Evolutionary conservation across 192 early-diverging fungal genomes (phyloP).

Genomic region (Podila verticillata): DNA sequence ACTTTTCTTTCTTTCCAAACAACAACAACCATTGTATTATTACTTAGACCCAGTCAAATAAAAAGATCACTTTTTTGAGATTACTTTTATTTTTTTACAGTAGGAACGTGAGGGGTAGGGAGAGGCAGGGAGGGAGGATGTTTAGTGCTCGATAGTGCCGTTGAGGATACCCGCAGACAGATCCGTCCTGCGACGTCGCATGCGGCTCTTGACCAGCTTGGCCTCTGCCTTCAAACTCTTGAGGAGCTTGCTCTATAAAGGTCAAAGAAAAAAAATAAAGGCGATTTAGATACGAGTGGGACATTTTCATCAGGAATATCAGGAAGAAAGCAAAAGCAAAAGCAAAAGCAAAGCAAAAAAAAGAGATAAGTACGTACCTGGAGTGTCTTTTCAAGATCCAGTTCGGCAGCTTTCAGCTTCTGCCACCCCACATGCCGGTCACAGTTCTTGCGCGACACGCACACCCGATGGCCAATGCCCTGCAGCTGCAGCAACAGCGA

Average conservation of each 20-base stretch:
- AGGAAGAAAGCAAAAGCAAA: neutral
- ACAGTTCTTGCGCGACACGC: constrained; percentile 51
- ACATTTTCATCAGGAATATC: neutral
- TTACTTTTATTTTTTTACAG: neutral
- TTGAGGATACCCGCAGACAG: constrained; percentile 54
- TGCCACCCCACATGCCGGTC: constrained; percentile 61
- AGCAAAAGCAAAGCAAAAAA: constrained; percentile 4
- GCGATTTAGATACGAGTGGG: neutral
- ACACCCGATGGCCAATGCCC: constrained; percentile 37
- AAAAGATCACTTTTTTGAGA: constrained; percentile 1
- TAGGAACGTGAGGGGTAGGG: too few species aligned
- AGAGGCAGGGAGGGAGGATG: too few species aligned
- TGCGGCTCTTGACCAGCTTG: constrained; percentile 56
- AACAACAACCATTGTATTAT: constrained; percentile 5
- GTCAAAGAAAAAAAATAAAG: constrained; percentile 1
- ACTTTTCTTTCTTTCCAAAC: neutral
- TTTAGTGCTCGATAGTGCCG: constrained; percentile 55
- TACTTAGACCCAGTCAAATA: constrained; percentile 6
- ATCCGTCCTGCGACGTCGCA: constrained; percentile 57
- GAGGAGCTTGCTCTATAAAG: constrained; percentile 33
- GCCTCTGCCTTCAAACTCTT: constrained; percentile 44
- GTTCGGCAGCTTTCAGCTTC: constrained; percentile 49
- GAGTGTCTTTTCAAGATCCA: constrained; percentile 53
- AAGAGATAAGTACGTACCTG: constrained; percentile 30
- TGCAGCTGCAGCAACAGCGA: constrained; percentile 7